These are phyloP conservation scores for Apiotrichum veenhuisii DNA, from an alignment of 1,284 basidiomycete species.

Conservation along the genomic window DNA sequence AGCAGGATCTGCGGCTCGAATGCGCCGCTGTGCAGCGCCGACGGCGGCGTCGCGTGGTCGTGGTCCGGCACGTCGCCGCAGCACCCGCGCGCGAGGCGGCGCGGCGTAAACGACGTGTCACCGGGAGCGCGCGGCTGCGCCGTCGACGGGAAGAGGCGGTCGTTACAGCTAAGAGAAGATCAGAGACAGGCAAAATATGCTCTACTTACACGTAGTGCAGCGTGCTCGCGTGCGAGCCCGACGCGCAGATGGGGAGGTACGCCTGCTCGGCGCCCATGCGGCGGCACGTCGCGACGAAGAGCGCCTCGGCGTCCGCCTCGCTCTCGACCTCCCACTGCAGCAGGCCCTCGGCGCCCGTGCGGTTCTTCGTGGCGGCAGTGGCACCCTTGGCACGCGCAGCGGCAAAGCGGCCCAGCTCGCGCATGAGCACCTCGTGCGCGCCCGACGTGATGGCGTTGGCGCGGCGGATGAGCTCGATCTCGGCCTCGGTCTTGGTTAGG, in stretches of 20 bases:
- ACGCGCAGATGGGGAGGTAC: constrained; percentile 84
- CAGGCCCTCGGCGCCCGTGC: constrained; percentile 58
- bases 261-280: constrained; percentile 78
- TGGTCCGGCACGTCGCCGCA: constrained; percentile 38
- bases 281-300: constrained; percentile 81
- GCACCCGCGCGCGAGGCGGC: constrained; percentile 38
- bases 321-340: constrained; percentile 82
- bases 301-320: constrained; percentile 83
- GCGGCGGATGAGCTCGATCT: constrained; percentile 67
- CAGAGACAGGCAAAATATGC: constrained; percentile 1
- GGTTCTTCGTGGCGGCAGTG: constrained; percentile 47
- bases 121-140: constrained; percentile 30
- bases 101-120: constrained; percentile 36
- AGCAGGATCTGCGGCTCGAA: constrained; percentile 71
- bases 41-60: constrained; percentile 25
- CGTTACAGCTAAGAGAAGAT: constrained; percentile 39
- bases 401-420: constrained; percentile 73
- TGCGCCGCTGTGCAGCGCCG: constrained; percentile 23
- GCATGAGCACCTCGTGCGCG: constrained; percentile 85
- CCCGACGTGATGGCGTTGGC: constrained; percentile 80
- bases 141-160: constrained; percentile 45
- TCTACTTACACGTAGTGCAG: constrained; percentile 80
- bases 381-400: constrained; percentile 43
- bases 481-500: constrained; percentile 67
- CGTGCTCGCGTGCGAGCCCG: constrained; percentile 74